These are phyloP conservation scores for Sarcodon aspratus DNA, from an alignment of 768 basidiomycete genomes.

Conservation along the genomic window DNA sequence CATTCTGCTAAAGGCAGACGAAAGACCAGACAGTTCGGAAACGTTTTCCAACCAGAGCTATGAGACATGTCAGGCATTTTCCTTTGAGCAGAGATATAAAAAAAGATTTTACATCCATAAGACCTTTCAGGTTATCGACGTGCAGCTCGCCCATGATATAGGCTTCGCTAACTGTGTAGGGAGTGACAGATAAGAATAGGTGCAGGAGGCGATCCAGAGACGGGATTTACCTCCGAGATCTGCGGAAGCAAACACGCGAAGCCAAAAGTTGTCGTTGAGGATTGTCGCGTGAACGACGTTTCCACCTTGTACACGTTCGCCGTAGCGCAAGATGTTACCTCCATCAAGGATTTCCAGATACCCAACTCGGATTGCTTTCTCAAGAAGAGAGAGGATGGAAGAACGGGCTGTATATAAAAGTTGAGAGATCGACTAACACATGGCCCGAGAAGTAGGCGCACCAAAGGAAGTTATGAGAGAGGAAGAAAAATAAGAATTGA, in stretches of 20 bases:
- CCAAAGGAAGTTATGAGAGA: neutral
- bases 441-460: neutral
- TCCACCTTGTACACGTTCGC: slow-evolving; percentile 5
- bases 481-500: neutral
- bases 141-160: slow-evolving; percentile 24
- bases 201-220: neutral
- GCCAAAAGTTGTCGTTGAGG: slow-evolving; percentile 21
- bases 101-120: slow-evolving; percentile 17
- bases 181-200: no score
- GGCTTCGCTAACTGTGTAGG: slow-evolving; percentile 17
- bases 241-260: slow-evolving; percentile 20
- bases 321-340: slow-evolving; percentile 13
- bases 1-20: slow-evolving; percentile 13
- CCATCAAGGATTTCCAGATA: slow-evolving; percentile 17
- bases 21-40: slow-evolving; percentile 13
- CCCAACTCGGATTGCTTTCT: slow-evolving; percentile 13
- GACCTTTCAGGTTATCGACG: slow-evolving; percentile 16
- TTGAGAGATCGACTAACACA: slow-evolving; percentile 1
- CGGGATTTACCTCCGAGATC: slow-evolving; percentile 20
- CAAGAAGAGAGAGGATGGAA: slow-evolving; percentile 15
- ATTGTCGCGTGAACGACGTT: slow-evolving; percentile 14
- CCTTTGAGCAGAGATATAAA: neutral
- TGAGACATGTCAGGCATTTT: neutral
- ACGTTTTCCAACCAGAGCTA: slow-evolving; percentile 25
- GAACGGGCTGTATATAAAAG: no score